Evolutionary conservation across 305 asterid species (phyloP), one percentile per base, ranked within the genome.

Genomic region (Nicotiana rustica): DNA sequence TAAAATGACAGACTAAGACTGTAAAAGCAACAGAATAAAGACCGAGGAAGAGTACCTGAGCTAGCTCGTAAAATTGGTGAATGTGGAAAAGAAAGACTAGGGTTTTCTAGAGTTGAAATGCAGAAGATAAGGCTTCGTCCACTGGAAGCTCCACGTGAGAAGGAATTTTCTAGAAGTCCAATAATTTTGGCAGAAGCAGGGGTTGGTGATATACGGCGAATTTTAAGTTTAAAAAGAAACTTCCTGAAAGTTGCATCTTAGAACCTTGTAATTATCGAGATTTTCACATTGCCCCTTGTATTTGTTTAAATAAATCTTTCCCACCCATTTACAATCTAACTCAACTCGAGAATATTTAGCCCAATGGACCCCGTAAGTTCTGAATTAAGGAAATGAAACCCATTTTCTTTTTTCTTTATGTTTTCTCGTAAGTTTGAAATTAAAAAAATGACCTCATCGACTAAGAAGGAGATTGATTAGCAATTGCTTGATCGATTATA

Each of bases 11-110:
- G 31, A 75, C 5, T 41, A 18, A 10, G 0, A 70, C 2, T 18
- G n/a, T 56, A 5, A 47, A 5, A 70, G 36, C 4, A 47, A 13
- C 62, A 75, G 29, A 6, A 49, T 29, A 65, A 75, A 76, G 66
- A 29, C 55, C 7, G 29, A 73, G 47, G 44, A 76, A 52, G 80
- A 55, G 66, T 55, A 76, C 80, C 80, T 76, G 33, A 55, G 67
- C 67, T 55, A 21, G 25, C 31, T 55, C 29, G 80, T 2, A 5
- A 31, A 56, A 29, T 9, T 47, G 8, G 49, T 17, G 80, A 76
- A 76, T 55, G 49, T 76, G 80, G 66, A 31, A 76, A 76, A 55
- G 80, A 47, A 10, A 52, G 6, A 52, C 17, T 52, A 10, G 17
- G 59, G 59, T 12, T 52, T 52, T 52, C 10, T 59, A 31, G 80